Conservation (phyloP, 169 alveolate species). For the Plasmodium cynomolgi region DNA sequence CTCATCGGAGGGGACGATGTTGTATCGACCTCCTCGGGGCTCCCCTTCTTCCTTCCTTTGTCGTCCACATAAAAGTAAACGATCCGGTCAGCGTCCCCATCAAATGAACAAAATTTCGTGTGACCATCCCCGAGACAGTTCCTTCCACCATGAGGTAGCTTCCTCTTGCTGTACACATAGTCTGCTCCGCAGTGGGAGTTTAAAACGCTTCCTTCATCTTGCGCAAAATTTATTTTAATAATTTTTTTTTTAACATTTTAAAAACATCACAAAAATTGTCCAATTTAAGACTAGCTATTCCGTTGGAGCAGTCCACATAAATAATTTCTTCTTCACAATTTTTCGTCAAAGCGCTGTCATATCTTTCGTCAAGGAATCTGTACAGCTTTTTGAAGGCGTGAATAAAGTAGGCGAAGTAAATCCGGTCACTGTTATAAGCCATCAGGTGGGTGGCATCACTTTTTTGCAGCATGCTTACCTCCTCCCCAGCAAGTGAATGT, state of each 20-base stretch:
- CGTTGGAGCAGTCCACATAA: constrained; percentile 67
- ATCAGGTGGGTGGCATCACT: background rate
- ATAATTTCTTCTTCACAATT: constrained; percentile 43
- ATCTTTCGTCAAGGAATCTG: constrained; percentile 8
- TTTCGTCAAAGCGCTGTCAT: background rate
- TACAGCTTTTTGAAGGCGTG: constrained; percentile 35
- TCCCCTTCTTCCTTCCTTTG: background rate
- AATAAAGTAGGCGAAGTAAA: constrained; percentile 41
- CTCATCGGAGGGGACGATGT: background rate
- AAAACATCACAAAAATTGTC: constrained; percentile 30
- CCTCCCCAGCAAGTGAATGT: background rate
- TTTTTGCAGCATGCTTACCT: background rate
- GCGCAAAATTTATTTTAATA: constrained; percentile 39
- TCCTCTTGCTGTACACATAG: constrained; percentile 74
- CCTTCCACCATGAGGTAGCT: constrained; percentile 8
- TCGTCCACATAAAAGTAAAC: constrained; percentile 72
- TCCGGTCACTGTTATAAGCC: constrained; percentile 45
- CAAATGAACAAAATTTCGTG: constrained; percentile 79
- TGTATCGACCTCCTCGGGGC: background rate
- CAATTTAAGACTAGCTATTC: constrained; percentile 59
- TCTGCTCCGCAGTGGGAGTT: constrained; percentile 78
- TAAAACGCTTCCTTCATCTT: constrained; percentile 10
- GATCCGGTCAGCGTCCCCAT: constrained; percentile 84
- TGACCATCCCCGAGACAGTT: background rate
- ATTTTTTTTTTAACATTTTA: constrained; percentile 52